Percentiles rank a stretch among this genome's conserved stretches.
Conservation (phyloP, 306 rosid genomes). For the Cucurbita pepo region DNA sequence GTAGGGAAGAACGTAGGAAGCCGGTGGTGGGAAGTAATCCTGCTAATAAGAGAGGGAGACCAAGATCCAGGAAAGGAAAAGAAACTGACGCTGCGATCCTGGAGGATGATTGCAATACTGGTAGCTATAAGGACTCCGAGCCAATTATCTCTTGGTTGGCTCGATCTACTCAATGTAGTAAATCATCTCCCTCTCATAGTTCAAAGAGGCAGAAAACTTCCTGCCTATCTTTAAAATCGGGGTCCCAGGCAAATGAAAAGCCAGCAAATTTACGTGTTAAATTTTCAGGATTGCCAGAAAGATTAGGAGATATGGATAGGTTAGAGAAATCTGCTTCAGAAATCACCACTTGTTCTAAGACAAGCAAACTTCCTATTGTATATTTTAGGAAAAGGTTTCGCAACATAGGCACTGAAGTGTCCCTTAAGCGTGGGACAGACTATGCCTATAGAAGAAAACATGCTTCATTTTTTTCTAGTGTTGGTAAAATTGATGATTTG, state of each 20-base stretch:
- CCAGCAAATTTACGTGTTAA: slow-evolving; percentile 15
- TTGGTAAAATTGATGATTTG: slow-evolving; percentile 10
- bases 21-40: slow-evolving; percentile 15
- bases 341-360: slow-evolving; percentile 19
- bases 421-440: slow-evolving; percentile 15
- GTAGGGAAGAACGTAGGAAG: slow-evolving; percentile 28
- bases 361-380: slow-evolving; percentile 55
- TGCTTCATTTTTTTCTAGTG: slow-evolving; percentile 9
- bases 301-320: slow-evolving; percentile 21
- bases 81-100: slow-evolving; percentile 17
- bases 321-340: slow-evolving; percentile 27
- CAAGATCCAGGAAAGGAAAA: slow-evolving; percentile 31
- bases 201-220: slow-evolving; percentile 58
- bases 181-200: slow-evolving; percentile 35
- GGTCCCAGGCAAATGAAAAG: slow-evolving; percentile 31
- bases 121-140: slow-evolving; percentile 62
- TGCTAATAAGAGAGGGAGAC: slow-evolving; percentile 25
- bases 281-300: slow-evolving; percentile 26
- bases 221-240: slow-evolving; percentile 17
- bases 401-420: slow-evolving; percentile 21
- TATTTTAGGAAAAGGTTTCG: slow-evolving; percentile 64
- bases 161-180: slow-evolving; percentile 44
- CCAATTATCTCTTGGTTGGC: slow-evolving; percentile 93
- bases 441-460: slow-evolving; percentile 11
- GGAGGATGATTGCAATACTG: slow-evolving; percentile 39